Conservation (phyloP, 2,329 filamentous ascomycete genomes). For the Akanthomyces dipterigenus region DNA sequence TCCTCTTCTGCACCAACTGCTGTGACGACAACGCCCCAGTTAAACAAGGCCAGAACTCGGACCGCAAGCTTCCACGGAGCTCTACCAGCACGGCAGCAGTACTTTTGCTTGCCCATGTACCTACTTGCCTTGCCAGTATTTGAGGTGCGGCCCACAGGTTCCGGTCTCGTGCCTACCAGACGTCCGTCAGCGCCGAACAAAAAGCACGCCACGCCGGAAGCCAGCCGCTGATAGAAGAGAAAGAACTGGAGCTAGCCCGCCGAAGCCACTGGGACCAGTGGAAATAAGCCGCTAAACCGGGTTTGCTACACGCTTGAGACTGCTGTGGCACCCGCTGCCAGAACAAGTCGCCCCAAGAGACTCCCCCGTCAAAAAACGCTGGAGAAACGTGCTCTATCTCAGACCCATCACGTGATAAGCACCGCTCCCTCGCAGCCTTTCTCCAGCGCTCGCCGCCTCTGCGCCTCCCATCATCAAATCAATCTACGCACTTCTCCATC, state of each 20-base stretch:
- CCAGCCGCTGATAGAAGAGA: background rate
- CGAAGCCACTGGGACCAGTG: background rate
- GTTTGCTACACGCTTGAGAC: background rate
- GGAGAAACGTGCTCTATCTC: background rate
- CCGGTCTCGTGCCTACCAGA: background rate
- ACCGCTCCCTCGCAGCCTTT: background rate
- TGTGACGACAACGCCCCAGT: background rate
- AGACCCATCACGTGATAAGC: background rate
- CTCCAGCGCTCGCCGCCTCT: background rate
- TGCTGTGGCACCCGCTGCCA: background rate
- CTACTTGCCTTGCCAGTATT: too few relatives aligned
- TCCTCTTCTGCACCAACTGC: background rate
- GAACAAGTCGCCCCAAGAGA: constrained; percentile 1
- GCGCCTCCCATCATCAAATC: constrained; percentile 13
- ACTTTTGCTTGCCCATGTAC: too few relatives aligned
- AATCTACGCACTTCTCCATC: constrained; percentile 7
- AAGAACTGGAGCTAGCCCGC: constrained; percentile 2
- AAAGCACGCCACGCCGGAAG: constrained; percentile 2
- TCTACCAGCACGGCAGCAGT: too few relatives aligned
- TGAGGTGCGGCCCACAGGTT: background rate
- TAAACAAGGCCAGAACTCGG: background rate
- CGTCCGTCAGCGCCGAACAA: background rate
- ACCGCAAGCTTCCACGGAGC: too few relatives aligned
- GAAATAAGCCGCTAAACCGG: background rate
- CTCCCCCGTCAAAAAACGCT: background rate